A percentile compares a stretch with the other conserved stretches of the same genome.
These are phyloP conservation scores for Pseudogymnoascus sp. DNA, from an alignment of 2,329 filamentous ascomycete species.

Conservation along the genomic window DNA sequence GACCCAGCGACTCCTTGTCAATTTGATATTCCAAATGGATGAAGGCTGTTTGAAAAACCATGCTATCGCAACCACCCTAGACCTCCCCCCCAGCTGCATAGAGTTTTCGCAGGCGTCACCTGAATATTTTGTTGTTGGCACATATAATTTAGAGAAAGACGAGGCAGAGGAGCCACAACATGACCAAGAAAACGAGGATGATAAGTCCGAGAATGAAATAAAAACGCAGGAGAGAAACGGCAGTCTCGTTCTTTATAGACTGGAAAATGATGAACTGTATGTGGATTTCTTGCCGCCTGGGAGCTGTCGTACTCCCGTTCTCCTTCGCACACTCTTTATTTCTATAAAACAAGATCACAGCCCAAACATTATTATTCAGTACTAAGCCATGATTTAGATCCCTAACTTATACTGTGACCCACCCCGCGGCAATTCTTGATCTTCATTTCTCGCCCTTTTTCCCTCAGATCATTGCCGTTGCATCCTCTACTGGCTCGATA, in stretches of 20 bases:
- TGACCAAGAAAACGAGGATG: conserved; percentile 1
- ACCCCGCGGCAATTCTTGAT: conserved; percentile 72
- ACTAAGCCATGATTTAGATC: conserved; percentile 32
- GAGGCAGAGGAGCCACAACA: conserved; percentile 14
- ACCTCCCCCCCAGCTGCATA: conserved; percentile 69
- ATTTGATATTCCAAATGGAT: conserved; percentile 7
- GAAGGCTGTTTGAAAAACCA: not conserved
- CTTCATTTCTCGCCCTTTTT: conserved; percentile 63
- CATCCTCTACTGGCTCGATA: conserved; percentile 67
- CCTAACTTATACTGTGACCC: conserved; percentile 48
- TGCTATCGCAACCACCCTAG: conserved; percentile 38
- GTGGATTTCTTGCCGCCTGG: conserved; percentile 24
- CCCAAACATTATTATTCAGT: no score
- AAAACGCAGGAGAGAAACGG: conserved; percentile 59
- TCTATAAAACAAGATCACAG: not conserved
- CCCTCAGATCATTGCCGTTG: conserved; percentile 56
- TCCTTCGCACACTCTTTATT: conserved; percentile 12
- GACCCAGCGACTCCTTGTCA: not conserved
- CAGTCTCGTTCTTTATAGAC: conserved; percentile 58
- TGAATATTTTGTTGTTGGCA: conserved; percentile 68
- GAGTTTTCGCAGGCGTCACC: conserved; percentile 58
- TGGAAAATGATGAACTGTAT: conserved; percentile 48
- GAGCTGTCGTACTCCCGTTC: not conserved
- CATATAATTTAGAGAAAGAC: conserved; percentile 63
- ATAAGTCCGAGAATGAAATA: conserved; percentile 15